These are phyloP conservation scores for Phialophora expanda DNA, from an alignment of 2,329 filamentous ascomycete species.

Conservation along the genomic window DNA sequence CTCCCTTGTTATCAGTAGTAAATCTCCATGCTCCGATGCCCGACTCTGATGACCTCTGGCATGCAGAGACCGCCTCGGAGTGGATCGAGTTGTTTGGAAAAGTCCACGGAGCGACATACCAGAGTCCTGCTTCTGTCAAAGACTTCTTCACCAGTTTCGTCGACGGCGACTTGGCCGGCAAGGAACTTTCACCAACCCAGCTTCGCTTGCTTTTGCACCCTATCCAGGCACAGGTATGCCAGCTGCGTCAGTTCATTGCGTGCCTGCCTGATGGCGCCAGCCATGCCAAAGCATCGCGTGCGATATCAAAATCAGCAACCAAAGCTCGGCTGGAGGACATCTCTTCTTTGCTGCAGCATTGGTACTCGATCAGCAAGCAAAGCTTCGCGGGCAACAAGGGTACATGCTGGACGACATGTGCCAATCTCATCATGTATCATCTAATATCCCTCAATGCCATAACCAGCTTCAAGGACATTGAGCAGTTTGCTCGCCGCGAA, in stretches of 20 bases:
- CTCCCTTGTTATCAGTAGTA: conserved; percentile 67
- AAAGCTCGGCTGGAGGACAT: conserved; percentile 67
- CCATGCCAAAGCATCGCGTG: conserved; percentile 48
- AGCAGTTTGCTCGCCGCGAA: conserved; percentile 68
- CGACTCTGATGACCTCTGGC: conserved; percentile 67
- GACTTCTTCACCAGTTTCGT: conserved; percentile 72
- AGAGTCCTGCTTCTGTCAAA: conserved; percentile 56
- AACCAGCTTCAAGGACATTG: conserved; percentile 70
- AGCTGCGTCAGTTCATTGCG: conserved; percentile 67
- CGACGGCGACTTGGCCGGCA: conserved; percentile 63
- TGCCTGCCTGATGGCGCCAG: conserved; percentile 63
- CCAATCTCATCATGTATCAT: conserved; percentile 72
- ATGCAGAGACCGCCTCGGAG: conserved; percentile 61
- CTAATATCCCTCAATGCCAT: conserved; percentile 72
- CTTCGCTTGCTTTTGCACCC: conserved; percentile 72
- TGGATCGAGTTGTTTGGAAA: conserved; percentile 67
- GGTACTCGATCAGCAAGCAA: conserved; percentile 68
- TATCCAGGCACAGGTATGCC: conserved; percentile 67
- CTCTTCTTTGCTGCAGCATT: conserved; percentile 66
- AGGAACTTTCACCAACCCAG: conserved; percentile 59
- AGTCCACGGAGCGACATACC: conserved; percentile 59
- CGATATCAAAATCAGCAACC: conserved; percentile 65
- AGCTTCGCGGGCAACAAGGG: conserved; percentile 61
- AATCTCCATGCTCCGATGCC: conserved; percentile 70
- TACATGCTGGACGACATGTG: conserved; percentile 64